These are phyloP conservation scores for Aureobasidium sp. DNA, from an alignment of 2,329 filamentous ascomycete species.

Conservation along the genomic window DNA sequence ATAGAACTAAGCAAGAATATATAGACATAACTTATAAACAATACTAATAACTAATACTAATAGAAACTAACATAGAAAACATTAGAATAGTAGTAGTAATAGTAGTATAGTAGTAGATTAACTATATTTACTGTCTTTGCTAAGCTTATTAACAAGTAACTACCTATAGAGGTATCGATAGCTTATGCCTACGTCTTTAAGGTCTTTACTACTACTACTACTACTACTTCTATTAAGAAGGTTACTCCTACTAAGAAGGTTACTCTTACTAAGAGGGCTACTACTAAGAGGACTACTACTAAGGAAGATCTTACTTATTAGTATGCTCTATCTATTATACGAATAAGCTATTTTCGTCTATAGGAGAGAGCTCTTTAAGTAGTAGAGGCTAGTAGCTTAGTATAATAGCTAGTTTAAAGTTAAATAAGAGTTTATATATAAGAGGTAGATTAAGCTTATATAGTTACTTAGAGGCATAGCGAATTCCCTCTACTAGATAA, in stretches of 20 bases:
- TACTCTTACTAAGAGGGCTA: too few relatives aligned
- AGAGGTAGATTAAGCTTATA: neutral
- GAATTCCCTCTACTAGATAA: too few relatives aligned
- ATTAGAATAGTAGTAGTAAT: neutral
- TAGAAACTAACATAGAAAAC: too few relatives aligned
- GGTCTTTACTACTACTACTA: neutral
- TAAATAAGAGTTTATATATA: neutral
- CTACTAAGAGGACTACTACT: too few relatives aligned
- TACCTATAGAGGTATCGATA: neutral
- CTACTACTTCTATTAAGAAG: neutral
- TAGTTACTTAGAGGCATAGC: too few relatives aligned
- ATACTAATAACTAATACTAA: too few relatives aligned
- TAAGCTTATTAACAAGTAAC: neutral
- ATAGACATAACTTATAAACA: too few relatives aligned
- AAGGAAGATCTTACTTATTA: neutral
- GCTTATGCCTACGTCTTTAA: neutral
- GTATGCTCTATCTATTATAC: neutral
- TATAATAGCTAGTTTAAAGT: neutral
- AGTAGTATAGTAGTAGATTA: neutral
- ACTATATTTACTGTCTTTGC: neutral
- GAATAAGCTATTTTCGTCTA: neutral
- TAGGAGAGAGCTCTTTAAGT: too few relatives aligned
- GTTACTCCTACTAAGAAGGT: too few relatives aligned
- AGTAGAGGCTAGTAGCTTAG: neutral
- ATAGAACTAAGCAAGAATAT: too few relatives aligned